Evolutionary conservation across 352 stramenopile species (phyloP), one percentile per base, ranked within the genome.

Genomic region (Pythium insidiosum): DNA sequence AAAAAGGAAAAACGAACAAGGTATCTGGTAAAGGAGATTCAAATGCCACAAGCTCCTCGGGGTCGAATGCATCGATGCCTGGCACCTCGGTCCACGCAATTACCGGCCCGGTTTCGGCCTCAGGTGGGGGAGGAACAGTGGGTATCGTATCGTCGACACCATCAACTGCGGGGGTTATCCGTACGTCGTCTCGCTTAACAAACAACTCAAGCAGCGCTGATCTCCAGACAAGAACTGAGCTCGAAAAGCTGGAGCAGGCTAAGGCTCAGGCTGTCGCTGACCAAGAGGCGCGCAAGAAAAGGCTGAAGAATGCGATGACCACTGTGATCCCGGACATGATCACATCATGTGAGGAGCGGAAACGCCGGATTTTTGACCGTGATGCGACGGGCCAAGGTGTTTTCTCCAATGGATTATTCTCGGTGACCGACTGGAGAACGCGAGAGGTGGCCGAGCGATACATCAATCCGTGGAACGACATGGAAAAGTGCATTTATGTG

Each of bases 401-500:
- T 31, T 73, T 88, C 63, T 58, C 60, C 5, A 79, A 84, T 50
- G 79, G 79, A 7, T 40, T 91, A 21, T n/a, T n/a, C n/a, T 40
- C 89, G 20, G 63, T 66, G 4, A 58, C 52, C 7, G 76, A 89
- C 50, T 75, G 68, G 62, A 74, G 72, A 19, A 40, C 81, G 24
- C 81, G 80, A 21, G 73, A 86, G 54, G 68, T 70, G 20, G 72
- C 64, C 1, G 70, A 90, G 35, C 69, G 80, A 49, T 63, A 88
- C n/a, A 75, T 90, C 20, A 98, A 98, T 42, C 75, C 94, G 7
- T 99, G 96, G 96, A 97, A 80, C 40, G 97, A 99, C 53, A 66
- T 99, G 40, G 97, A 99, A 66, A 99, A 99, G 58, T 98, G 86
- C 53, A 99, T 99, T 42, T 99, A 98, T 54, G 65, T 99, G 20